These are phyloP conservation scores for Talaromyces piceae DNA, from an alignment of 2,329 filamentous ascomycete genomes.

Conservation along the genomic window DNA sequence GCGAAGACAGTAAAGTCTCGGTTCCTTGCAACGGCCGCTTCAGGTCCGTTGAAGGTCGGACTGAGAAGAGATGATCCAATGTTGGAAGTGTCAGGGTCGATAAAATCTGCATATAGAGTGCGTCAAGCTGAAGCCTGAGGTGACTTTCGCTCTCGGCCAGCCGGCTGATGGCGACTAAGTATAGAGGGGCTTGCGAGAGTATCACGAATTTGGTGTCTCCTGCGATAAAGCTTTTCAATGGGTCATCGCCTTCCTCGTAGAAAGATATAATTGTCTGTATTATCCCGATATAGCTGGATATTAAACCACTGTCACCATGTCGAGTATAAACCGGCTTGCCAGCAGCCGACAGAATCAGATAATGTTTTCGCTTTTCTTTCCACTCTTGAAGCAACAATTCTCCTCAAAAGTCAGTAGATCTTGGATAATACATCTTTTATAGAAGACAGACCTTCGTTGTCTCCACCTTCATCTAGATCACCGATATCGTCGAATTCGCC, in stretches of 20 bases:
- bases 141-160: slow-evolving; percentile 89
- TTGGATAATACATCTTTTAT: too few species aligned
- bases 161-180: slow-evolving; percentile 87
- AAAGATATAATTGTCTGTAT: slow-evolving; percentile 98
- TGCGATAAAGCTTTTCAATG: slow-evolving; percentile 77
- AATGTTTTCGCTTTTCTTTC: slow-evolving; percentile 94
- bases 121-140: slow-evolving; percentile 78
- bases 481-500: slow-evolving; percentile 69
- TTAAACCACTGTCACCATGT: slow-evolving; percentile 80
- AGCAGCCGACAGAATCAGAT: slow-evolving; percentile 89
- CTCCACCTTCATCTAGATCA: slow-evolving; percentile 46
- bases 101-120: slow-evolving; percentile 95
- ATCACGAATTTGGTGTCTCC: slow-evolving; percentile 80
- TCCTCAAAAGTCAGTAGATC: slow-evolving; percentile 13
- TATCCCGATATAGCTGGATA: slow-evolving; percentile 90
- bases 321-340: slow-evolving; percentile 97
- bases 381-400: slow-evolving; percentile 58
- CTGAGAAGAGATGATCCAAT: slow-evolving; percentile 77
- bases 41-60: slow-evolving; percentile 88
- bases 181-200: slow-evolving; percentile 74
- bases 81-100: slow-evolving; percentile 88
- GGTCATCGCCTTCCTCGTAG: slow-evolving; percentile 73
- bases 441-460: slow-evolving; percentile 48
- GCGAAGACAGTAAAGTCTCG: slow-evolving; percentile 78
- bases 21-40: slow-evolving; percentile 85